Evolutionary conservation across 225 moss, liverwort and hornwort species (phyloP), one percentile per base, ranked within the genome.

Genomic region (Marchantia polymorpha): DNA sequence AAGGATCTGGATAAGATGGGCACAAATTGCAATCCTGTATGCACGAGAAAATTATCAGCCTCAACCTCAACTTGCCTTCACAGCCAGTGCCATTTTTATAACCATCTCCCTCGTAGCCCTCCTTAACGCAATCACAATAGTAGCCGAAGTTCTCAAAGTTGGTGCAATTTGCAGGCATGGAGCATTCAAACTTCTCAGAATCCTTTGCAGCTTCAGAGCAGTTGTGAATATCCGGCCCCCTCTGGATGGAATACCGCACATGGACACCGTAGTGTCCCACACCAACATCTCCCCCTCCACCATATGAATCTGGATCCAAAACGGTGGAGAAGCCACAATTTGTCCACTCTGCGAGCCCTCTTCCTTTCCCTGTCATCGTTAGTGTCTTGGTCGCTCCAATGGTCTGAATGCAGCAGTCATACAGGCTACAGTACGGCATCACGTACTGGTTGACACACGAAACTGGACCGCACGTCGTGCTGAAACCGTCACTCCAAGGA

Each of bases 101-200:
- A 15, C 69, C 69, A 69, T 69, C 69, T 47, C 69, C 69, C 46
- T 69, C 20, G 69, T 69, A 69, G 15, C 69, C 69, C 31, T 6
- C 8, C 46, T 15, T 46, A 69, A 7, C 47, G 47, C 69, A 69
- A 8, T 19, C 5, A 48, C 69, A 69, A 47, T 13, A 69, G 16
- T 69, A 69, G 20, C 69, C 47, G n/a, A n/a, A n/a, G n/a, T n/a
- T n/a, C n/a, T n/a, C n/a, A n/a, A n/a, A n/a, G n/a, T n/a, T n/a
- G n/a, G n/a, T n/a, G n/a, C 69, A 69, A 0, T 16, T 22, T 8
- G 12, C 69, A 69, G 46, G 0, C 47, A 7, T 19, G 47, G 69
- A 46, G 47, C 69, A 69, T 15, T 69, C 69, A 15, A 0, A 69
- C 0, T 8, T 31, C 20, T 20, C 17, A 47, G 14, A 15, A 69